These are phyloP conservation scores for Zygotorulaspora danielsina DNA, from an alignment of 805 yeast genomes.

Conservation along the genomic window DNA sequence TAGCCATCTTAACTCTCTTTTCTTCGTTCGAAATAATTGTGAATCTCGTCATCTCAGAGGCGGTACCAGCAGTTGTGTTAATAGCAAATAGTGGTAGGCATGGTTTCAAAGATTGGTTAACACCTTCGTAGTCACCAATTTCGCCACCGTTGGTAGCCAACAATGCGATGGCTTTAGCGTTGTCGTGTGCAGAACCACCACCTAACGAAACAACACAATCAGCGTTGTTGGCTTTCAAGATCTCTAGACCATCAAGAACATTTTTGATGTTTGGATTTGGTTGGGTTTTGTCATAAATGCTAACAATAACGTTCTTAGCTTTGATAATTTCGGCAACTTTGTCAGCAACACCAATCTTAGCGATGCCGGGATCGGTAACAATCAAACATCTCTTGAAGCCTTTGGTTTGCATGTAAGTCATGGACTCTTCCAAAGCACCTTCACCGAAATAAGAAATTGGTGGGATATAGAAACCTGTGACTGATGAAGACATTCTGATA, in stretches of 20 bases:
- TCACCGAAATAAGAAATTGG: conserved; percentile 26
- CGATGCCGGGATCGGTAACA: conserved; percentile 32
- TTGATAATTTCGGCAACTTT: conserved; percentile 24
- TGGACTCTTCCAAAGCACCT: conserved; percentile 24
- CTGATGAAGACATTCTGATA: conserved; percentile 13
- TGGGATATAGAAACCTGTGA: conserved; percentile 24
- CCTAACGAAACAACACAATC: conserved; percentile 44
- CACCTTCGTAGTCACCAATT: conserved; percentile 40
- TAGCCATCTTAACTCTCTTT: conserved; percentile 41
- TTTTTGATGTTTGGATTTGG: conserved; percentile 23
- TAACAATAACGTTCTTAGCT: conserved; percentile 16
- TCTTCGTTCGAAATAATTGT: conserved; percentile 41
- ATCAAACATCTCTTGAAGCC: conserved; percentile 22
- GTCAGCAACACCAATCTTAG: conserved; percentile 28
- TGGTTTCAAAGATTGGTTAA: conserved; percentile 34
- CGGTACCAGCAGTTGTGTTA: conserved; percentile 47
- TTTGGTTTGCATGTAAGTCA: conserved; percentile 15
- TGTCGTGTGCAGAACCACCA: conserved; percentile 47
- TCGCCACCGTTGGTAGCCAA: conserved; percentile 40
- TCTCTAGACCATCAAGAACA: conserved; percentile 19
- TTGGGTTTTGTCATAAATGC: conserved; percentile 24
- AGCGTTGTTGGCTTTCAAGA: conserved; percentile 20
- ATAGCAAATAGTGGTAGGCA: conserved; percentile 39
- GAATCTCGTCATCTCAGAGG: conserved; percentile 45
- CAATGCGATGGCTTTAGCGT: conserved; percentile 41